Evolutionary conservation across 257 asterid genomes (phyloP).

Genomic region (Rhazya stricta): DNA sequence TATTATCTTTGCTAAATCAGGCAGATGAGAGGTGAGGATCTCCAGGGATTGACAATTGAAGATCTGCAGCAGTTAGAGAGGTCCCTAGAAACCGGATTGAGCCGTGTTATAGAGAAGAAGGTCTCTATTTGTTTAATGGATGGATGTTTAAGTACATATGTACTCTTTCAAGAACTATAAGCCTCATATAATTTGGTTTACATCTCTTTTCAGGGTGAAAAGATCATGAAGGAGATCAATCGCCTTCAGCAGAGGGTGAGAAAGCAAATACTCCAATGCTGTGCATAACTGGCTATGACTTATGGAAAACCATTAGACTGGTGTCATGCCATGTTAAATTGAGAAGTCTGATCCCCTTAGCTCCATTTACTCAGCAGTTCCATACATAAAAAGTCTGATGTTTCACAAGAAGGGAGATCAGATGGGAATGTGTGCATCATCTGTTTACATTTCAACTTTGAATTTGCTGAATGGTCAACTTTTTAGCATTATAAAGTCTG

Average conservation of each 20-base stretch:
- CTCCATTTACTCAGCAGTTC: too few species aligned
- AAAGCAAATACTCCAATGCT: not conserved
- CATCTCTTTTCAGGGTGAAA: slow-evolving; percentile 52
- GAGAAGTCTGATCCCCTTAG: too few species aligned
- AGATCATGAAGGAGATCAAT: slow-evolving; percentile 57
- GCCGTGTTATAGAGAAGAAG: slow-evolving; percentile 65
- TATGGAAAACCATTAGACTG: too few species aligned
- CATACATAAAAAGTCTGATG: too few species aligned
- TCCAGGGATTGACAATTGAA: slow-evolving; percentile 67
- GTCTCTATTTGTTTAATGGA: slow-evolving; percentile 21
- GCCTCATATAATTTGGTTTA: not conserved
- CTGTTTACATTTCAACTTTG: not conserved
- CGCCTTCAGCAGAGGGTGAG: slow-evolving; percentile 76
- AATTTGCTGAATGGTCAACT: not conserved
- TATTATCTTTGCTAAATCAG: slow-evolving; percentile 26
- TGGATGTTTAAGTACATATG: not conserved
- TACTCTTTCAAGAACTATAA: not conserved
- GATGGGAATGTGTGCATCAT: not conserved
- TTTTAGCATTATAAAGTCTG: not conserved
- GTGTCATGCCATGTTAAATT: too few species aligned
- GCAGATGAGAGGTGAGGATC: slow-evolving; percentile 94
- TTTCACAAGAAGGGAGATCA: too few species aligned
- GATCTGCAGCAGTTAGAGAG: slow-evolving; percentile 69
- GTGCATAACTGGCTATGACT: not conserved
- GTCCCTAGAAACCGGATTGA: slow-evolving; percentile 68